Percentiles rank a stretch among this genome's conserved stretches.
Conservation (phyloP, 2,329 filamentous ascomycete species). For the Trichophyton rubrum region DNA sequence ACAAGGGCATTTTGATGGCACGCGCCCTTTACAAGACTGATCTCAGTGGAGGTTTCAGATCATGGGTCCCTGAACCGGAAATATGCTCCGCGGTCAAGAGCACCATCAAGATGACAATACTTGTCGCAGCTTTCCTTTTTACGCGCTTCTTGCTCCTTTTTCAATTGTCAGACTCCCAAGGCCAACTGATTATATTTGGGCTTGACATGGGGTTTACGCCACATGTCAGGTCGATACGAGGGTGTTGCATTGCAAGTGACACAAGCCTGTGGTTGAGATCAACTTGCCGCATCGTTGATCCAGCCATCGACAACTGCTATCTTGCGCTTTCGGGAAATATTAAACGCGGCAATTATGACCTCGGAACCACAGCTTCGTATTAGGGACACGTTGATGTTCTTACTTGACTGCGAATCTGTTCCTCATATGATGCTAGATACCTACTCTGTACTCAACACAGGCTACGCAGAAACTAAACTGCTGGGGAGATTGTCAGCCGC, state of each 20-base stretch:
- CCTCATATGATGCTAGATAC: not conserved
- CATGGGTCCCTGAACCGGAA: conserved; percentile 1
- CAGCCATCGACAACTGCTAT: not conserved
- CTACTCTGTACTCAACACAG: too few relatives aligned
- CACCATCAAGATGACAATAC: not conserved
- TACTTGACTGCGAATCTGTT: not conserved
- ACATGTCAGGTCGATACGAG: not conserved
- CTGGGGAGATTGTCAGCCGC: not conserved
- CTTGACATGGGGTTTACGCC: not conserved
- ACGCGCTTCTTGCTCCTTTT: not conserved
- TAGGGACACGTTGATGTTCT: not conserved
- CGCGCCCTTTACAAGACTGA: not conserved
- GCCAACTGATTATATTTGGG: not conserved
- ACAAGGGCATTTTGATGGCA: not conserved
- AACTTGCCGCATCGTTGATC: not conserved
- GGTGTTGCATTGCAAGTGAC: not conserved
- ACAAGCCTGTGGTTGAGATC: not conserved
- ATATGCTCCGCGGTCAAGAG: not conserved
- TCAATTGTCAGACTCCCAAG: not conserved
- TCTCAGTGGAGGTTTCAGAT: conserved; percentile 3
- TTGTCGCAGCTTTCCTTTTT: not conserved
- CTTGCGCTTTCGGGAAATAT: not conserved
- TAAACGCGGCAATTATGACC: not conserved
- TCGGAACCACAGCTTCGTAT: not conserved
- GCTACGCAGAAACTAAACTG: too few relatives aligned